Evolutionary conservation across 768 basidiomycete species (phyloP).

Genomic region (Pleurotus pulmonarius): DNA sequence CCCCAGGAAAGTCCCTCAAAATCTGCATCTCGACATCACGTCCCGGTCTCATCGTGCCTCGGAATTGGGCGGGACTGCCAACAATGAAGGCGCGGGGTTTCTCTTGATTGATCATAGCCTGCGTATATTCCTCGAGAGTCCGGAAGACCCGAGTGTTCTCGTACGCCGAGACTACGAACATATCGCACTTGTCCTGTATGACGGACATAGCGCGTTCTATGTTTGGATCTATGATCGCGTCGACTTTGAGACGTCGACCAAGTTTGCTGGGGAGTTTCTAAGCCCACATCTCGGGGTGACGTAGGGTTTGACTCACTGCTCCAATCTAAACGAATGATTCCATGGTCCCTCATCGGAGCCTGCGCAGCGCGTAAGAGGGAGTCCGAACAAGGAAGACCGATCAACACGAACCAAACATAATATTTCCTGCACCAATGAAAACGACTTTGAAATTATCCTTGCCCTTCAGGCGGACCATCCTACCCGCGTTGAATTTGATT

Average conservation of each 20-base stretch:
- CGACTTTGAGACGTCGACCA: conserved; percentile 91
- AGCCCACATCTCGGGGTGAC: no score
- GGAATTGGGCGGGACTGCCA: conserved; percentile 88
- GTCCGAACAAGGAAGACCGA: not conserved
- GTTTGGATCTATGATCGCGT: conserved; percentile 89
- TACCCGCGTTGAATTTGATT: conserved; percentile 16
- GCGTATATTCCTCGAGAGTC: conserved; percentile 81
- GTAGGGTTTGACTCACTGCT: conserved; percentile 53
- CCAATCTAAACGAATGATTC: conserved; percentile 89
- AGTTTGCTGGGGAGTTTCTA: conserved; percentile 60
- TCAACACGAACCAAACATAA: conserved; percentile 79
- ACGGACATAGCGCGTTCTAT: conserved; percentile 74
- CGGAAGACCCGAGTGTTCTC: conserved; percentile 81
- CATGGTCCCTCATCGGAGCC: conserved; percentile 86
- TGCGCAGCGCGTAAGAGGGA: conserved; percentile 20
- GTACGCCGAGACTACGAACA: conserved; percentile 94
- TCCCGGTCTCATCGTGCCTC: conserved; percentile 69
- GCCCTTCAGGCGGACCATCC: conserved; percentile 48
- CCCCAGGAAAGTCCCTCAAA: conserved; percentile 80
- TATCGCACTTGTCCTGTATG: conserved; percentile 85
- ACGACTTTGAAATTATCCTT: conserved; percentile 85
- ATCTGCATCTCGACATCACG: conserved; percentile 87
- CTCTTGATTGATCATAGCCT: conserved; percentile 52
- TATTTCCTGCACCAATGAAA: conserved; percentile 94
- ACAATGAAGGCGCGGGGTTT: conserved; percentile 83